Percentiles rank a stretch among this genome's conserved stretches.
phyloP scores from a whole-genome alignment of 1,139 yeast genomes.

The Kodamaea anthophila region DNA sequence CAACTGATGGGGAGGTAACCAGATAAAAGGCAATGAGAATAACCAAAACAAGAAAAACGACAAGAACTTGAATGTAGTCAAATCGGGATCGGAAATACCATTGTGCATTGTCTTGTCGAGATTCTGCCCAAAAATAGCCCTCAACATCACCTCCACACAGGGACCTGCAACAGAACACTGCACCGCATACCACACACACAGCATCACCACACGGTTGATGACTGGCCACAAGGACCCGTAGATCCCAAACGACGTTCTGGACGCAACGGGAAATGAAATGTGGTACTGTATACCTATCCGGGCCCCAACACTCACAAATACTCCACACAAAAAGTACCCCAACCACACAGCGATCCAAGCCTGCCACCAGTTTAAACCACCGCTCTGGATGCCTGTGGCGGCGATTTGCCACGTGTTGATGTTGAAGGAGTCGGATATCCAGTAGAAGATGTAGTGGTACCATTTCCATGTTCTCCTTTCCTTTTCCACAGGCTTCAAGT shows the following conservation, averaged over 20 bases:
- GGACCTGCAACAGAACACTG: slow-evolving; percentile 81
- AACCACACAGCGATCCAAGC: slow-evolving; percentile 86
- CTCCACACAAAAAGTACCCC: slow-evolving; percentile 56
- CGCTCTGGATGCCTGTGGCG: slow-evolving; percentile 63
- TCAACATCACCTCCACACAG: slow-evolving; percentile 67
- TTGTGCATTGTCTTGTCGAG: slow-evolving; percentile 42
- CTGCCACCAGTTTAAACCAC: slow-evolving; percentile 84
- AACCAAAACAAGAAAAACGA: slow-evolving; percentile 77
- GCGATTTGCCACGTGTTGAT: slow-evolving; percentile 91
- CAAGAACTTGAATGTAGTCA: slow-evolving; percentile 65
- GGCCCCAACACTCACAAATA: slow-evolving; percentile 59
- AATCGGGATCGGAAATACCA: slow-evolving; percentile 46
- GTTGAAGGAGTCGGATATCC: slow-evolving; percentile 86
- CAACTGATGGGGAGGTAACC: slow-evolving; percentile 75
- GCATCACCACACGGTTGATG: slow-evolving; percentile 74
- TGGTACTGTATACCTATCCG: slow-evolving; percentile 72
- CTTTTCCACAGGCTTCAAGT: slow-evolving; percentile 69
- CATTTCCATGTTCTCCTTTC: slow-evolving; percentile 72
- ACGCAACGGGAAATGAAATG: slow-evolving; percentile 73
- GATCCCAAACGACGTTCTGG: slow-evolving; percentile 69
- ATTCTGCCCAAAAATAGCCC: slow-evolving; percentile 61
- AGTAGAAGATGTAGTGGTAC: slow-evolving; percentile 71
- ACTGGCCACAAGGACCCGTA: slow-evolving; percentile 80
- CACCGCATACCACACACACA: slow-evolving; percentile 80
- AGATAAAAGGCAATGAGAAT: slow-evolving; percentile 66